Conservation (phyloP, 139 green algal genomes). For the Chlamydomonas urium region DNA sequence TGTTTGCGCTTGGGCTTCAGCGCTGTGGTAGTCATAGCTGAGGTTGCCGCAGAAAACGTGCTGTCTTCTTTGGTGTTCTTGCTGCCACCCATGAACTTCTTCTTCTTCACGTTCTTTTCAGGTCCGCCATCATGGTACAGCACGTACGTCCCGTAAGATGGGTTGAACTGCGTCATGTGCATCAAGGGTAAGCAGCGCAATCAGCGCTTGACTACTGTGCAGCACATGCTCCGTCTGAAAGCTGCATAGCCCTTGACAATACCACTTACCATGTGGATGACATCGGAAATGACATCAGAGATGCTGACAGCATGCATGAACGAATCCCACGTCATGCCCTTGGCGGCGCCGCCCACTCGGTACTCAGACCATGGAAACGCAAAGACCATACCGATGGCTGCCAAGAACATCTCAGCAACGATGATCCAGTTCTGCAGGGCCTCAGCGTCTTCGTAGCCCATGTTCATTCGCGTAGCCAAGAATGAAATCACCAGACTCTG, state of each 20-base stretch:
- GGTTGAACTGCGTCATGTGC: conserved; percentile 70
- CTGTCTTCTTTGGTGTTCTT: conserved; percentile 11
- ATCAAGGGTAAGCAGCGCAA: too few relatives aligned
- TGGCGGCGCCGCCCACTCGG: conserved; percentile 40
- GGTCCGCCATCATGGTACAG: conserved; percentile 77
- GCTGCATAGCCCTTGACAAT: too few relatives aligned
- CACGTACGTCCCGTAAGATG: conserved; percentile 89
- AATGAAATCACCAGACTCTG: conserved; percentile 16
- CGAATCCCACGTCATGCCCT: conserved; percentile 37
- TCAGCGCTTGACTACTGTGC: too few relatives aligned
- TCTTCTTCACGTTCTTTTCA: conserved; percentile 52
- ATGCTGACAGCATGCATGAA: conserved; percentile 81
- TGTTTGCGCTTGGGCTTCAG: conserved; percentile 13
- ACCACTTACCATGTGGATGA: conserved; percentile 69
- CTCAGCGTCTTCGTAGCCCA: conserved; percentile 30
- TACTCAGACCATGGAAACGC: conserved; percentile 90
- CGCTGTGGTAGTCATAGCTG: neutral
- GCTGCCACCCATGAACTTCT: conserved; percentile 34
- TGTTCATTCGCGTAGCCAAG: conserved; percentile 11
- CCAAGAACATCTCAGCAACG: conserved; percentile 91
- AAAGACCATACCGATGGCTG: conserved; percentile 70
- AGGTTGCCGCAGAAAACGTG: conserved; percentile 5
- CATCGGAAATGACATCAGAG: conserved; percentile 84
- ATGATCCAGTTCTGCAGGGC: conserved; percentile 92
- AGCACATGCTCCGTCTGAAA: too few relatives aligned